Evolutionary conservation across 225 moss, liverwort and hornwort species (phyloP).

Genomic region (Bryum argenteum): DNA sequence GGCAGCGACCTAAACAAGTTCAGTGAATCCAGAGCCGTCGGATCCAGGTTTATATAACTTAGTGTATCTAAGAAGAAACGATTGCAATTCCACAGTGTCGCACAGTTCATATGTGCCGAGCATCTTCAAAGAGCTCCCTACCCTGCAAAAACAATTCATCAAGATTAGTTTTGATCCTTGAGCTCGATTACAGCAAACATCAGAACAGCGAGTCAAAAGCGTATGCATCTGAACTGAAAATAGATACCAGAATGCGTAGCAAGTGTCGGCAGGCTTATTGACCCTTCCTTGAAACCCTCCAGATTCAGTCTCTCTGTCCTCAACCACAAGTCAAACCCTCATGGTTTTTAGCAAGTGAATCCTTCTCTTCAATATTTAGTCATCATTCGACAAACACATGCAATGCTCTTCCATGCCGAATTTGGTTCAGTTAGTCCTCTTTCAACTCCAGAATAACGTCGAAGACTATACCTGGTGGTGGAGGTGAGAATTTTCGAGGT

Average conservation of each 20-base stretch:
- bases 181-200: neutral
- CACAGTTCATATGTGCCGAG: slow-evolving; percentile 51
- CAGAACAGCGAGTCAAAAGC: neutral
- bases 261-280: slow-evolving; percentile 90
- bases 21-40: no score
- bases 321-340: slow-evolving; percentile 3
- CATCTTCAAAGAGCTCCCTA: slow-evolving; percentile 65
- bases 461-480: slow-evolving; percentile 34
- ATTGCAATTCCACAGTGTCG: slow-evolving; percentile 44
- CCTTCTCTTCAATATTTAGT: no score
- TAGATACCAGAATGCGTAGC: slow-evolving; percentile 94
- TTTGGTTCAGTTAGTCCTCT: neutral
- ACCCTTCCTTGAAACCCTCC: slow-evolving; percentile 97
- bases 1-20: no score
- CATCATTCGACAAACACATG: no score
- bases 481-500: slow-evolving; percentile 58
- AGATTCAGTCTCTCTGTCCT: slow-evolving; percentile 62
- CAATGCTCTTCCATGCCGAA: neutral
- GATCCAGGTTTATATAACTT: no score
- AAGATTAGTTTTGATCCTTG: no score
- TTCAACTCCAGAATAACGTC: neutral
- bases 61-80: slow-evolving; percentile 63
- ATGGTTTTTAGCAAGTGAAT: no score
- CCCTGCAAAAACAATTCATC: slow-evolving; percentile 41
- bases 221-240: slow-evolving; percentile 6